Evolutionary conservation across 306 rosid species (phyloP), one percentile per base, ranked within the genome.

Genomic region (Medicago arabica): DNA sequence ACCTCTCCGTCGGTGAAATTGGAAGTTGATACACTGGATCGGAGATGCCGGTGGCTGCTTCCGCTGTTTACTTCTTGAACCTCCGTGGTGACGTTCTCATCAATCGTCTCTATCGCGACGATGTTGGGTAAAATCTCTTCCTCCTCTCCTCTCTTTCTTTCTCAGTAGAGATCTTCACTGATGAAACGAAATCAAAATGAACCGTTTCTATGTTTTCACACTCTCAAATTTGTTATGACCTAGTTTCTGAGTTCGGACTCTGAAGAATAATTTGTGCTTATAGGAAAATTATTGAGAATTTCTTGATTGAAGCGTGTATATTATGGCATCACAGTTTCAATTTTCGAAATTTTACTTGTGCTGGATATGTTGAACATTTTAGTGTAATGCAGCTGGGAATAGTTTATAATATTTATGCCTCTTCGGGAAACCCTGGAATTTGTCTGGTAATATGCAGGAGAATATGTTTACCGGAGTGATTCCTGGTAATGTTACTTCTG

Each of bases 71-170:
- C 86, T 91, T 93, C 84, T 78, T 93, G 82, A 91, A 91, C 82
- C 97, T 91, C 82, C 96, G 96, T 9, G 98, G 98, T 0, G 98
- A 95, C 77, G 96, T 95, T 73, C 97, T 95, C 86, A 95, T 92
- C 83, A 95, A 92, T 58, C 96, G 98, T 64, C 98, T 95, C 77
- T 92, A 95, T 60, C 97, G 98, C 5, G 97, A 95, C 81, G 93
- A 95, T 83, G 98, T 95, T 63, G 96, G 98, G 97, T 92, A 89
- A 59, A 25, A 41, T 53, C 18, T 71, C 62, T 36, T 68, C 1
- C 15, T 28, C 36, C 59, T 51, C 59, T 51, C 6, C 23, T 40
- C 67, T 17, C 10, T 40, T 6, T 55, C 57, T 19, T 15, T 28
- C 43, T 59, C 19, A 44, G 51, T 60, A 21, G 34, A 60, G 39